A percentile compares a stretch with the other conserved stretches of the same genome.
These are phyloP conservation scores for Vicia villosa DNA, from an alignment of 306 rosid species.

Conservation along the genomic window DNA sequence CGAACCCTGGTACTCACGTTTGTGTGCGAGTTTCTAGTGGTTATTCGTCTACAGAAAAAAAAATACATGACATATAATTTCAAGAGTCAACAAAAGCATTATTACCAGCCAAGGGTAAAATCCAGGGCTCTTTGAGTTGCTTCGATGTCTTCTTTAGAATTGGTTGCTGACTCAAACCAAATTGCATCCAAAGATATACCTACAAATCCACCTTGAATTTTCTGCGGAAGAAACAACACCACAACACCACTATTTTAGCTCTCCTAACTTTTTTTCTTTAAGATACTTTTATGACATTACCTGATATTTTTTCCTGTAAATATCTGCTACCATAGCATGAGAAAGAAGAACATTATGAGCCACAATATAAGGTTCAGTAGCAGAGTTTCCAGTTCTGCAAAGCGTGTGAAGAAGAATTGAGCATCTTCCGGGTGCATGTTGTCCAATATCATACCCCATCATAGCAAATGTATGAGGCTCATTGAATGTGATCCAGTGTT, in stretches of 20 bases:
- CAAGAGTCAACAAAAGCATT: not conserved
- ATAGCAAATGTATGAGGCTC: conserved; percentile 81
- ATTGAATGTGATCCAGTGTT: conserved; percentile 90
- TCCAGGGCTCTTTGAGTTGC: conserved; percentile 87
- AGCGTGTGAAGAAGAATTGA: conserved; percentile 57
- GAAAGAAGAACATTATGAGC: conserved; percentile 79
- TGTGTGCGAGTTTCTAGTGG: too few species aligned
- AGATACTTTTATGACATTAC: conserved; percentile 36
- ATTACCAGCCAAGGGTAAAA: conserved; percentile 94
- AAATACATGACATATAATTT: not conserved
- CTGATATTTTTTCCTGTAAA: conserved; percentile 73
- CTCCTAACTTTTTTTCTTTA: not conserved
- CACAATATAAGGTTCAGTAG: conserved; percentile 84
- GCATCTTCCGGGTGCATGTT: conserved; percentile 86
- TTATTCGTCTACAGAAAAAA: too few species aligned
- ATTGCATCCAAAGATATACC: conserved; percentile 82
- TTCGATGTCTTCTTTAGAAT: conserved; percentile 59
- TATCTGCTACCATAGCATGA: conserved; percentile 60
- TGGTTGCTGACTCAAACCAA: conserved; percentile 72
- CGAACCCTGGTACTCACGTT: too few species aligned
- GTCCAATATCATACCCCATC: conserved; percentile 84
- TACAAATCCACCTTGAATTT: conserved; percentile 60
- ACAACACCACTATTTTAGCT: not conserved
- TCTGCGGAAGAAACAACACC: conserved; percentile 52
- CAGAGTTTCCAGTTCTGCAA: conserved; percentile 77